Evolutionary conservation across 2,329 filamentous ascomycete genomes (phyloP).

Genomic region (Parastagonospora nodorum): DNA sequence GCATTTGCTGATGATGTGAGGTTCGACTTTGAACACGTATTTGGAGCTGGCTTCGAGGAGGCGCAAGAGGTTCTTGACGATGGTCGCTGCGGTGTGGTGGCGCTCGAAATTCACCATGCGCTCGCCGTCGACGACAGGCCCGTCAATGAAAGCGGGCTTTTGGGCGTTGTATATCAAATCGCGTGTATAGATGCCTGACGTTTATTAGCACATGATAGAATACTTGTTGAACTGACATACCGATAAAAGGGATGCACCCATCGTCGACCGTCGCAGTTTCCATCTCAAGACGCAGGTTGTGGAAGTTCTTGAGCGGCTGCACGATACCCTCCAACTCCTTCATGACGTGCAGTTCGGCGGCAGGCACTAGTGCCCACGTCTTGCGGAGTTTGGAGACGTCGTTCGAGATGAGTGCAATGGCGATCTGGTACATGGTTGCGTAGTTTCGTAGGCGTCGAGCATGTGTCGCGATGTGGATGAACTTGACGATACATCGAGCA

Average conservation of each 20-base stretch:
- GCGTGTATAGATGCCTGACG: conserved; percentile 72
- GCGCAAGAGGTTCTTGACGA: conserved; percentile 78
- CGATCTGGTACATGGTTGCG: conserved; percentile 80
- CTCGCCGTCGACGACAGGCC: conserved; percentile 62
- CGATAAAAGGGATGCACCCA: conserved; percentile 84
- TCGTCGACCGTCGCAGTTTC: conserved; percentile 68
- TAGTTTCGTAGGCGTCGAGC: conserved; percentile 80
- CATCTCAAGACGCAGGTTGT: conserved; percentile 79
- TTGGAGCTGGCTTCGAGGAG: conserved; percentile 78
- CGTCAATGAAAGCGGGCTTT: conserved; percentile 74
- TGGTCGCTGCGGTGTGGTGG: conserved; percentile 73
- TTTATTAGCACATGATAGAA: conserved; percentile 12
- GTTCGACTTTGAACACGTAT: conserved; percentile 75
- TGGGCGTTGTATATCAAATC: conserved; percentile 83
- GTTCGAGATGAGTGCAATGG: conserved; percentile 75
- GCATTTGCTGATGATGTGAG: conserved; percentile 78
- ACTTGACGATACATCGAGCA: conserved; percentile 77
- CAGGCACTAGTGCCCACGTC: conserved; percentile 74
- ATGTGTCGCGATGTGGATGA: conserved; percentile 79
- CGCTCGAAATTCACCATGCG: conserved; percentile 83
- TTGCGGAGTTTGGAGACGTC: conserved; percentile 70
- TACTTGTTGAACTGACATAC: conserved; percentile 51
- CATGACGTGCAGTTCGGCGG: conserved; percentile 68
- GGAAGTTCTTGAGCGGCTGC: conserved; percentile 78
- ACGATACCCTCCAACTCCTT: conserved; percentile 73